Percentiles rank a stretch among this genome's conserved stretches.
These are phyloP conservation scores for Exophiala viscosa DNA, from an alignment of 2,329 filamentous ascomycete species.

Conservation along the genomic window DNA sequence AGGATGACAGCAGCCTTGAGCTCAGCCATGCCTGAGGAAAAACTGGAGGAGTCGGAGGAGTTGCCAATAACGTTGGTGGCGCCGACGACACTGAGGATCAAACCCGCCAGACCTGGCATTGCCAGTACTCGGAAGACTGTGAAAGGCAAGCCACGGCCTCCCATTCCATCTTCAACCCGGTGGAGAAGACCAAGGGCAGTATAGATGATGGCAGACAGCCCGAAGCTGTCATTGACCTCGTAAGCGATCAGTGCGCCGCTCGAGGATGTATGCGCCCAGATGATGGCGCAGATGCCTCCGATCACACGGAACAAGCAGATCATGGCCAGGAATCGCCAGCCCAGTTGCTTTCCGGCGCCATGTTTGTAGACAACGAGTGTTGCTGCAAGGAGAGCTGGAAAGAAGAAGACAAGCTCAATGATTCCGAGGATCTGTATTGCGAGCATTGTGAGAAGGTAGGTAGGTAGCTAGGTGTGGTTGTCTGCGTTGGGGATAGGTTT, in stretches of 20 bases:
- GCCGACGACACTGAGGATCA: conserved; percentile 45
- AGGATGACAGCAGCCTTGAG: conserved; percentile 44
- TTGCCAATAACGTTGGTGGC: conserved; percentile 36
- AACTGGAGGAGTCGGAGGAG: conserved; percentile 27
- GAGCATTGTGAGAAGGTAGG: conserved; percentile 8
- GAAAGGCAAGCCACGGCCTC: conserved; percentile 24
- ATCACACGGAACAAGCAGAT: conserved; percentile 53
- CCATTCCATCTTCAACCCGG: conserved; percentile 31
- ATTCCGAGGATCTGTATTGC: conserved; percentile 27
- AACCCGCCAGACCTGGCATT: conserved; percentile 32
- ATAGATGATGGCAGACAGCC: conserved; percentile 49
- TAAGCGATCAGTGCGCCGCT: conserved; percentile 40
- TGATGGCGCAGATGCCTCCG: conserved; percentile 49
- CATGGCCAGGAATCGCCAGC: conserved; percentile 54
- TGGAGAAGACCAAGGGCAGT: conserved; percentile 45
- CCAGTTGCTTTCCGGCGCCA: conserved; percentile 42
- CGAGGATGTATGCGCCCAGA: conserved; percentile 44
- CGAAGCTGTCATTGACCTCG: conserved; percentile 45
- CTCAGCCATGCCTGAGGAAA: conserved; percentile 32
- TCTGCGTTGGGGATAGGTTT: not conserved
- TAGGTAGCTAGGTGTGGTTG: not conserved
- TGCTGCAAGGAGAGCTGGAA: conserved; percentile 34
- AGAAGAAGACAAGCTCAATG: conserved; percentile 36
- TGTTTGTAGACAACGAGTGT: conserved; percentile 35
- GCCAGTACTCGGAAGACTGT: conserved; percentile 32